phyloP scores from a whole-genome alignment of 2,329 filamentous ascomycete species.

The Xylaria sp. region DNA sequence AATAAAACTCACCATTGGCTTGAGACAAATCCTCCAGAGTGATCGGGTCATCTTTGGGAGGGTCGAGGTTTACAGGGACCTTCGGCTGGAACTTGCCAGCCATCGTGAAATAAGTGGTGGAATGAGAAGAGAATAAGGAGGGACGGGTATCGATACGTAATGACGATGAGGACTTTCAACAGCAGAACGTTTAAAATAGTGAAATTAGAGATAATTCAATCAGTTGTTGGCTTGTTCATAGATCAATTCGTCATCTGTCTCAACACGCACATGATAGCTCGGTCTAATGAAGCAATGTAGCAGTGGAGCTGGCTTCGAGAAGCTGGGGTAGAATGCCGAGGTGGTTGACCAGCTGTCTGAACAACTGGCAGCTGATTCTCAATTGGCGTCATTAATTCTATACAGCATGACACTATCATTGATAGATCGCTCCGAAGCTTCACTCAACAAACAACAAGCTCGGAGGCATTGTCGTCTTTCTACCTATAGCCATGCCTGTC shows the following conservation, averaged over 20 bases:
- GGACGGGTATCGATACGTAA: background rate
- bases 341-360: slow-evolving; percentile 4
- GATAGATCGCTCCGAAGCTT: slow-evolving; percentile 1
- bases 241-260: slow-evolving; percentile 15
- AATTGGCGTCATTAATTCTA: slow-evolving; percentile 20
- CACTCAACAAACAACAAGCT: background rate
- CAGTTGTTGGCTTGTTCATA: slow-evolving; percentile 4
- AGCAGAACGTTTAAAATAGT: background rate
- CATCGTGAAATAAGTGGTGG: slow-evolving; percentile 53
- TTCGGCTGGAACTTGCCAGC: slow-evolving; percentile 81
- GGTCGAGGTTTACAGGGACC: slow-evolving; percentile 75
- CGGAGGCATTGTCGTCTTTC: background rate
- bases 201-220: background rate
- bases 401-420: background rate
- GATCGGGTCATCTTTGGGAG: slow-evolving; percentile 90
- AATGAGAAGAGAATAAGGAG: slow-evolving; percentile 2
- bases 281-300: background rate
- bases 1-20: slow-evolving; percentile 75
- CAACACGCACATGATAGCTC: slow-evolving; percentile 10
- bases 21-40: slow-evolving; percentile 80
- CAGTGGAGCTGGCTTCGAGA: background rate
- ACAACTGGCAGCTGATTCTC: slow-evolving; percentile 1
- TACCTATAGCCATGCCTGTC: background rate
- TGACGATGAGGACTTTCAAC: background rate
- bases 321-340: slow-evolving; percentile 24